phyloP scores from a whole-genome alignment of 148 eudicot species.

The Camellia japonica region DNA sequence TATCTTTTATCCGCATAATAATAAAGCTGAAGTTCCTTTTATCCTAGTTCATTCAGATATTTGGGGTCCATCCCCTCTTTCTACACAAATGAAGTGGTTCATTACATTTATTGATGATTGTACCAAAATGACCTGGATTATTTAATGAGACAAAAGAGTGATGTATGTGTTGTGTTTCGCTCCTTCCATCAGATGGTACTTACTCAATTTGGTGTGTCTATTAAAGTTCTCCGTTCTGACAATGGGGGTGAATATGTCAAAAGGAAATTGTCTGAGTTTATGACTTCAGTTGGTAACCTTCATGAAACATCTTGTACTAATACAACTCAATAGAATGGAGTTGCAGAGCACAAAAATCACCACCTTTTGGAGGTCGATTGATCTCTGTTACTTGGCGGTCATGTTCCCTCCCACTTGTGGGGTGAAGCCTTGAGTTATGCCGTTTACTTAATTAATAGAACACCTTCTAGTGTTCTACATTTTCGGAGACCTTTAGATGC shows the following conservation, averaged over 20 bases:
- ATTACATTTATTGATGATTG: neutral
- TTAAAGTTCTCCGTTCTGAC: neutral
- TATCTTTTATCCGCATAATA: neutral
- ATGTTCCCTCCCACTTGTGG: too few relatives aligned
- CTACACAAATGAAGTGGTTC: neutral
- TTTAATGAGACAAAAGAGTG: neutral
- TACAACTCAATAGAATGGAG: neutral
- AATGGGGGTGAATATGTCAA: neutral
- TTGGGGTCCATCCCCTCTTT: neutral
- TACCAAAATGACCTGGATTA: neutral
- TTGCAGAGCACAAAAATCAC: neutral
- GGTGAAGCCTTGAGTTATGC: too few relatives aligned
- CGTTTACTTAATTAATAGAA: neutral
- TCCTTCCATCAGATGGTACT: neutral
- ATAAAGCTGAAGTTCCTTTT: neutral
- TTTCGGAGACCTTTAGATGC: neutral
- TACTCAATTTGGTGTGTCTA: neutral
- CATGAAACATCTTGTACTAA: neutral
- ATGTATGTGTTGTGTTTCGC: neutral
- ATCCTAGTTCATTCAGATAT: neutral
- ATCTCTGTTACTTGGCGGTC: too few relatives aligned
- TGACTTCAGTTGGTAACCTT: too few relatives aligned
- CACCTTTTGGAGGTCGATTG: too few relatives aligned
- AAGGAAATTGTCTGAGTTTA: neutral
- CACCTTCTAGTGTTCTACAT: neutral